phyloP scores from a whole-genome alignment of 768 basidiomycete genomes.

The Tulasnella sp. region DNA sequence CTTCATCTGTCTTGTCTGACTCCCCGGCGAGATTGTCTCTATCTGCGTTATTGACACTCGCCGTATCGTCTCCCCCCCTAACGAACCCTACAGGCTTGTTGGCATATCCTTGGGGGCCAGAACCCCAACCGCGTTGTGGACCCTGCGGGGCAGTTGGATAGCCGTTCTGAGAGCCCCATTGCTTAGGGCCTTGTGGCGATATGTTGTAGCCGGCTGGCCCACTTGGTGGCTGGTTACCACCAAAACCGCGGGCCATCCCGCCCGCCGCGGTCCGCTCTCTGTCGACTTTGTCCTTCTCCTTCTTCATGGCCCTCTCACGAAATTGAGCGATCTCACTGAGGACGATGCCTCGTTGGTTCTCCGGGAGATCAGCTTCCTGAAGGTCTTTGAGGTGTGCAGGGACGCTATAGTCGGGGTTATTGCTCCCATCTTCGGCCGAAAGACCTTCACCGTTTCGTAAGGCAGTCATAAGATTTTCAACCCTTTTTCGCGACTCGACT shows the following conservation, averaged over 20 bases:
- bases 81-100: constrained; percentile 78
- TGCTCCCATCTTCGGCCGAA: constrained; percentile 11
- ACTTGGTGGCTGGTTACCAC: constrained; percentile 36
- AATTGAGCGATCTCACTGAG: constrained; percentile 96
- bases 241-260: constrained; percentile 9
- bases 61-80: constrained; percentile 29
- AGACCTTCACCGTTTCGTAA: background rate
- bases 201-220: constrained; percentile 31
- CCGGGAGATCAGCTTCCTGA: constrained; percentile 92
- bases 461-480: constrained; percentile 15
- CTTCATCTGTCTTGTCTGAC: constrained; percentile 68
- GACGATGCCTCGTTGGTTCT: constrained; percentile 84
- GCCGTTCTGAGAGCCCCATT: constrained; percentile 51
- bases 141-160: constrained; percentile 24
- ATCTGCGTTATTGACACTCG: constrained; percentile 24
- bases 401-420: constrained; percentile 56
- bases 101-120: constrained; percentile 59
- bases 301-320: constrained; percentile 84
- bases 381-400: constrained; percentile 96
- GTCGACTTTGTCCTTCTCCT: constrained; percentile 72
- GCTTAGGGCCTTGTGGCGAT: constrained; percentile 34
- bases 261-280: background rate
- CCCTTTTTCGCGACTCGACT: constrained; percentile 7
- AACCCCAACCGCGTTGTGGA: constrained; percentile 45
- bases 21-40: constrained; percentile 6